Base-by-base conservation (phyloP, 169 alveolate species). In the Babesia ovata region DNA sequence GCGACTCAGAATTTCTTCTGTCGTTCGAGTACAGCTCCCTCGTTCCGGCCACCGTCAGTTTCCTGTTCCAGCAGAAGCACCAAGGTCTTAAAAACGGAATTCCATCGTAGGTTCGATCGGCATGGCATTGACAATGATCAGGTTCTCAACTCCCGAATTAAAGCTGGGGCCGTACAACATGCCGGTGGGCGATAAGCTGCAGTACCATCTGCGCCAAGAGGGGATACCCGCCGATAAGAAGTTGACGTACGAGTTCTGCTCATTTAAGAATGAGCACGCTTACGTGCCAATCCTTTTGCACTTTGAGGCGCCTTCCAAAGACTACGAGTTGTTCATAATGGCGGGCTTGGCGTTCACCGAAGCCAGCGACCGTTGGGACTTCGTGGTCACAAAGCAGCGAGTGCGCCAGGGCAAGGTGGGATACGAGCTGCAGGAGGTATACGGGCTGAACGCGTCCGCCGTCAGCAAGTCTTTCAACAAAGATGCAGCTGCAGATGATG, bases 351-450 rank as follows among this genome's bases (percentile, higher is more conserved):
- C 52, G 29, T 24, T 19, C n/a, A 75, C 42, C 59, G 48, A 54
- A 8, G 21, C 22, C 19, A 33, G 17, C 28, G 21, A 54, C 21
- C 28, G 45, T 17, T 83, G 90, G 90, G 50, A 69, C 56, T 42
- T 74, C 49, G 46, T 74, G 36, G 62, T 65, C 17, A 74, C 86
- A 13, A 74, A 83, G 61, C 76, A 71, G 44, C 63, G 90, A 7
- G 65, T 83, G 16, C 54, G 57, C 22, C 85, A 49, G 36, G 85
- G 90, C 21, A 49, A 12, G 24, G n/a, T 19, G 11, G 90, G 90
- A 9, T 83, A 75, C 61, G 63, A 66, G 71, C 49, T 83, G 8
- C 90, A 83, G 75, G 90, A 83, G 75, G 82, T 83, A 4, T 83
- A 83, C 48, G 90, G 90, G 22, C 56, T 75, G 28, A 83, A 53